Evolutionary conservation across 352 stramenopile genomes (phyloP).

Genomic region (Pythium apleroticum): DNA sequence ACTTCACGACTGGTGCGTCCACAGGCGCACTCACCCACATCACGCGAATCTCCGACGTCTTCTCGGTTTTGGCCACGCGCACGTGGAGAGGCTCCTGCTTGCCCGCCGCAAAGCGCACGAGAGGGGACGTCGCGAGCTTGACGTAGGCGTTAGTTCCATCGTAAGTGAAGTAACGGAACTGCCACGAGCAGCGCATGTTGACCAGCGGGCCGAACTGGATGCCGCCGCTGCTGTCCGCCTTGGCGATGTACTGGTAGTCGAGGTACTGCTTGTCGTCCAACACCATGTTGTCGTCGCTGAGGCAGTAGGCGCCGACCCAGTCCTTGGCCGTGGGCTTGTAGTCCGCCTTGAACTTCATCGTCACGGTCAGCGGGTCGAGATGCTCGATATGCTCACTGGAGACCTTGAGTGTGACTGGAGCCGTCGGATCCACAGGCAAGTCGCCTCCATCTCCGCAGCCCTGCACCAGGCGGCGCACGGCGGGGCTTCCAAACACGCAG

Average conservation of each 20-base stretch:
- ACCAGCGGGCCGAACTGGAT: slow-evolving; percentile 13
- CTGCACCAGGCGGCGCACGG: no score
- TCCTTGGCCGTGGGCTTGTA: background rate
- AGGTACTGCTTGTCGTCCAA: slow-evolving; percentile 2
- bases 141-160: background rate
- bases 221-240: background rate
- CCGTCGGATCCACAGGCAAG: no score
- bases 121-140: slow-evolving; percentile 12
- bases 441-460: no score
- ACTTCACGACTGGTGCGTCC: slow-evolving; percentile 12
- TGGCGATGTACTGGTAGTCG: background rate
- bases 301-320: slow-evolving; percentile 13
- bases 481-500: background rate
- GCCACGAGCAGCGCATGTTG: slow-evolving; percentile 33
- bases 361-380: background rate
- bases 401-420: background rate
- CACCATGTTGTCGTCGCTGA: background rate
- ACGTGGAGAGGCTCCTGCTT: slow-evolving; percentile 29
- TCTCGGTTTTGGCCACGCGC: slow-evolving; percentile 23
- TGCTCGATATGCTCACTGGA: background rate
- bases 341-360: background rate
- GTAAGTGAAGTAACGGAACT: slow-evolving; percentile 23
- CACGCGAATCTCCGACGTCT: slow-evolving; percentile 22
- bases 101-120: slow-evolving; percentile 22
- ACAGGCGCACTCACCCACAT: slow-evolving; percentile 25